A percentile compares a stretch with the other conserved stretches of the same genome.
phyloP scores from a whole-genome alignment of 805 yeast genomes.

The Barnettozyma wickerhamii region DNA sequence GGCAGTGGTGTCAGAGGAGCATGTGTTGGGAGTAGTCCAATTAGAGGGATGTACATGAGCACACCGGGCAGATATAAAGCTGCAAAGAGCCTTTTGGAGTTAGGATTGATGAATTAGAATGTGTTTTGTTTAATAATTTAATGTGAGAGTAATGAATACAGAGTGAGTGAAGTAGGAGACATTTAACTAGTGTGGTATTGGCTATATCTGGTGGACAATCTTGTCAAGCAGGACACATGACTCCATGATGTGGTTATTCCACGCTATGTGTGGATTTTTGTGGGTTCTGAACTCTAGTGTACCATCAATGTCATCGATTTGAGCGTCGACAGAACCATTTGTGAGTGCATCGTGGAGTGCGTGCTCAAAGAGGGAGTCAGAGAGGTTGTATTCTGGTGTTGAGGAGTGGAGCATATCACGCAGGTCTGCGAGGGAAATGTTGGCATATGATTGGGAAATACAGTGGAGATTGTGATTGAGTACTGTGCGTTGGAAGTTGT shows the following conservation, averaged over 20 bases:
- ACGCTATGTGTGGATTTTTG: conserved; percentile 8
- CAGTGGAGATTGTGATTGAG: conserved; percentile 6
- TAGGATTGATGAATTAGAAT: conserved; percentile 27
- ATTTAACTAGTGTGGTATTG: too few species aligned
- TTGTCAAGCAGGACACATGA: conserved; percentile 19
- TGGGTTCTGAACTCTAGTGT: conserved; percentile 14
- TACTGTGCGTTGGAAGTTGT: conserved; percentile 1
- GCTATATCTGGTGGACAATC: conserved; percentile 12
- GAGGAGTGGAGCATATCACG: conserved; percentile 2
- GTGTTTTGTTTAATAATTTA: background rate
- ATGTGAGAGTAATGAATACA: background rate
- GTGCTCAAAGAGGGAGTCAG: conserved; percentile 4
- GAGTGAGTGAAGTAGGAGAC: too few species aligned
- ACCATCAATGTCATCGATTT: conserved; percentile 22
- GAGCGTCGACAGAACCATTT: conserved; percentile 13
- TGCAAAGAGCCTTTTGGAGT: conserved; percentile 39
- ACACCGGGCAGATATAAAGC: conserved; percentile 48
- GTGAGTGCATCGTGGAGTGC: conserved; percentile 7
- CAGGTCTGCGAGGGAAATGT: conserved; percentile 3
- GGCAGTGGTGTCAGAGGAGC: background rate
- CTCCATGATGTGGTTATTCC: conserved; percentile 23
- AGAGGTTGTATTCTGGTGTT: conserved; percentile 2
- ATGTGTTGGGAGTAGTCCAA: conserved; percentile 11
- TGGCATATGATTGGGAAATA: conserved; percentile 6
- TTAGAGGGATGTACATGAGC: conserved; percentile 23